Evolutionary conservation across 2,329 filamentous ascomycete genomes (phyloP).

Genomic region (Diatrype stigma): DNA sequence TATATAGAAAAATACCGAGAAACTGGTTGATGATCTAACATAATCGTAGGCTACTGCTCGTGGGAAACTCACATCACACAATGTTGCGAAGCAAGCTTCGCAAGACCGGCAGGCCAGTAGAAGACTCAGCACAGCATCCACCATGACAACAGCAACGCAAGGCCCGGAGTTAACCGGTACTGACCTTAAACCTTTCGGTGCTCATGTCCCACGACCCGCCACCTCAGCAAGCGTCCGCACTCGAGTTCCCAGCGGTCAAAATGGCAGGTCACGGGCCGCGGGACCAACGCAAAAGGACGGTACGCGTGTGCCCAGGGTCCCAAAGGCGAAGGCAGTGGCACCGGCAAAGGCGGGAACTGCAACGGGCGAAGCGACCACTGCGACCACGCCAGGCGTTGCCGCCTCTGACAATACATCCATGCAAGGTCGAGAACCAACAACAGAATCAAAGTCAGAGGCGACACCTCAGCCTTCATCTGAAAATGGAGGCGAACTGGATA

Average conservation of each 20-base stretch:
- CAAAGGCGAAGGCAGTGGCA: conserved; percentile 32
- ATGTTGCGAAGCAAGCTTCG: conserved; percentile 18
- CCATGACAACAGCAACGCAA: conserved; percentile 26
- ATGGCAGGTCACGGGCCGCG: conserved; percentile 22
- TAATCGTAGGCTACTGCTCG: conserved; percentile 28
- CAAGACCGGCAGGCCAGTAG: conserved; percentile 37
- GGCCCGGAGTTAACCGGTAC: conserved; percentile 9
- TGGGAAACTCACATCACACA: conserved; percentile 24
- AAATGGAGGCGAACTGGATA: conserved; percentile 44
- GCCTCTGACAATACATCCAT: conserved; percentile 3
- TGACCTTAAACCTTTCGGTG: background rate
- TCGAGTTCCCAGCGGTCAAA: background rate
- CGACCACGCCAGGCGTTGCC: conserved; percentile 6
- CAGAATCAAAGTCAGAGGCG: conserved; percentile 1
- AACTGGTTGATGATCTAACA: conserved; percentile 10
- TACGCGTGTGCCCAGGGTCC: conserved; percentile 26
- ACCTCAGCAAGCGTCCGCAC: conserved; percentile 27
- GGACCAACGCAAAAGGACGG: conserved; percentile 40
- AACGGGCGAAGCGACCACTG: conserved; percentile 4
- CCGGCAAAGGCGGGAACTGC: conserved; percentile 8
- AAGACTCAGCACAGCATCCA: conserved; percentile 47
- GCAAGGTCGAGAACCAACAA: background rate
- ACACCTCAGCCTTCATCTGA: conserved; percentile 2
- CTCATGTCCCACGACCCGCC: conserved; percentile 27
- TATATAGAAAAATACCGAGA: conserved; percentile 5